phyloP scores from a whole-genome alignment of 768 basidiomycete species.

The Amylocystis lapponica region DNA sequence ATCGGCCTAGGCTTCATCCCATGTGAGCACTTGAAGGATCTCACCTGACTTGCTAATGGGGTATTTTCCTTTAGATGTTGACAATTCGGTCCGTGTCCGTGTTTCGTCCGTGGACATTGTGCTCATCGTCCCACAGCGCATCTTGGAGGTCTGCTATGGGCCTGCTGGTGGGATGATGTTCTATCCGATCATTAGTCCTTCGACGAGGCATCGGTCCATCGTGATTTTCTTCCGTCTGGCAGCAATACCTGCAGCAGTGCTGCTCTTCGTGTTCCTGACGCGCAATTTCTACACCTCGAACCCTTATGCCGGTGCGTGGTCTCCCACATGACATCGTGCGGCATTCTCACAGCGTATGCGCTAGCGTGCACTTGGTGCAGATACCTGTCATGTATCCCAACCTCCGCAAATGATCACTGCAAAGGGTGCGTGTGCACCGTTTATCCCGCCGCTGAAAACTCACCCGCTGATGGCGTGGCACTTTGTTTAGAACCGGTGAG shows the following conservation, averaged over 20 bases:
- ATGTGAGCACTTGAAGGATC: slow-evolving; percentile 40
- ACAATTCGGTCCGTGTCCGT: slow-evolving; percentile 61
- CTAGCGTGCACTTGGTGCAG: slow-evolving; percentile 83
- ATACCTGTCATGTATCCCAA: slow-evolving; percentile 88
- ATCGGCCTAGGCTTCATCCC: slow-evolving; percentile 81
- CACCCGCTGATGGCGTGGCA: neutral
- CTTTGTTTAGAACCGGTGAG: slow-evolving; percentile 11
- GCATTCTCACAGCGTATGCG: neutral
- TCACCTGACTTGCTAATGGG: neutral
- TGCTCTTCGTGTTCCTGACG: slow-evolving; percentile 77
- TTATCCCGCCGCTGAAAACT: too few species aligned
- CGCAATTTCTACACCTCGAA: slow-evolving; percentile 89
- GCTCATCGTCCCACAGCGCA: slow-evolving; percentile 49
- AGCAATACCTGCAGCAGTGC: slow-evolving; percentile 68
- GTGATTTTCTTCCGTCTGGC: slow-evolving; percentile 69
- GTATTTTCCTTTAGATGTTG: slow-evolving; percentile 49
- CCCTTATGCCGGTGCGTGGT: slow-evolving; percentile 73
- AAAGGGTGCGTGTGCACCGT: slow-evolving; percentile 34
- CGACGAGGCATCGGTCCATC: slow-evolving; percentile 64
- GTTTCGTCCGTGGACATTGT: neutral
- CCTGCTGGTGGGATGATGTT: slow-evolving; percentile 74
- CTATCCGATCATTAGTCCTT: slow-evolving; percentile 83
- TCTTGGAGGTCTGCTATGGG: slow-evolving; percentile 86
- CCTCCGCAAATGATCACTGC: slow-evolving; percentile 63
- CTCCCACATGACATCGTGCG: too few species aligned